Conservation (phyloP, 805 yeast genomes). For the Kockiozyma suomiensis region DNA sequence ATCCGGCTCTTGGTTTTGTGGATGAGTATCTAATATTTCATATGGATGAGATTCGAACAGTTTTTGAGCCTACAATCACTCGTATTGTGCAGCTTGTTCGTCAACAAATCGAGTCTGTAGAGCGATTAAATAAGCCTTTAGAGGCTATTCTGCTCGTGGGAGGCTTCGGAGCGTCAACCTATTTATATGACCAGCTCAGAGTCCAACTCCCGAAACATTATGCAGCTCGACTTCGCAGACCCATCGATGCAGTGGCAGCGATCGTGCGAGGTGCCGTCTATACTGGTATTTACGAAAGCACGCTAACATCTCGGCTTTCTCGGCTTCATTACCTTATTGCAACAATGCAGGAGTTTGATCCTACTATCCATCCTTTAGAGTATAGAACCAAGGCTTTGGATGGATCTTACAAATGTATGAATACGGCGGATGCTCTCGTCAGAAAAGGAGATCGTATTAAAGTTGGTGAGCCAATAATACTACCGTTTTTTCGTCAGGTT, state of each 20-base stretch:
- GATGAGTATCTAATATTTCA: constrained; percentile 18
- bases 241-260: constrained; percentile 26
- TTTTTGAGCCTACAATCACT: constrained; percentile 12
- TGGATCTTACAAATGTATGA: constrained; percentile 17
- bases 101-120: constrained; percentile 22
- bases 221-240: constrained; percentile 17
- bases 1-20: constrained; percentile 9
- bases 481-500: constrained; percentile 16
- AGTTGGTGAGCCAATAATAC: constrained; percentile 11
- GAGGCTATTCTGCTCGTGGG: constrained; percentile 29
- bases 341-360: constrained; percentile 16
- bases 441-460: constrained; percentile 19
- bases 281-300: constrained; percentile 25
- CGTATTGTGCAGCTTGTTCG: constrained; percentile 21
- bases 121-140: constrained; percentile 3
- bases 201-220: constrained; percentile 18
- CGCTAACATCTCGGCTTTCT: constrained; percentile 24
- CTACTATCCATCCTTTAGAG: constrained; percentile 21
- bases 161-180: constrained; percentile 30
- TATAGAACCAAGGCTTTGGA: constrained; percentile 12
- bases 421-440: constrained; percentile 19
- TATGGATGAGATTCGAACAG: constrained; percentile 23
- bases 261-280: constrained; percentile 31
- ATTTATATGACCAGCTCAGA: constrained; percentile 18
- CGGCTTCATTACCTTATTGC: constrained; percentile 26